Conservation (phyloP, 495 filamentous ascomycete genomes). For the Xylona heveae region DNA sequence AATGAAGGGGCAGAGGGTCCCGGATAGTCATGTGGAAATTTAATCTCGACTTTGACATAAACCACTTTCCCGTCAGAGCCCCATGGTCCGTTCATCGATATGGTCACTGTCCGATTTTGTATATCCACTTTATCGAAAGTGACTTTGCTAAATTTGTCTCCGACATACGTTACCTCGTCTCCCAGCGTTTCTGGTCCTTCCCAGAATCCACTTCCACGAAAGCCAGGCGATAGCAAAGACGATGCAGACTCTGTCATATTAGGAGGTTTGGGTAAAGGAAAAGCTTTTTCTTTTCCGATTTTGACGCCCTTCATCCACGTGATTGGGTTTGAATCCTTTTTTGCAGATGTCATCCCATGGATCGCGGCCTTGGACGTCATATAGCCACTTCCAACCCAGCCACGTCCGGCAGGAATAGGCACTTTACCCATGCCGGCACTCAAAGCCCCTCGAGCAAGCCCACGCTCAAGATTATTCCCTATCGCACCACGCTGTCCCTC, state of each 20-base stretch:
- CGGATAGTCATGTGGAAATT: constrained; percentile 64
- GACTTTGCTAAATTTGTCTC: constrained; percentile 64
- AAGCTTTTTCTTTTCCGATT: constrained; percentile 37
- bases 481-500: constrained; percentile 22
- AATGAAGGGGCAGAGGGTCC: constrained; percentile 41
- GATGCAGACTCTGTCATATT: constrained; percentile 9
- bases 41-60: constrained; percentile 59
- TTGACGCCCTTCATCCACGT: constrained; percentile 90
- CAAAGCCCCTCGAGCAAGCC: constrained; percentile 11
- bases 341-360: constrained; percentile 33
- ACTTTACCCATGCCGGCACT: constrained; percentile 28
- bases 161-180: constrained; percentile 73
- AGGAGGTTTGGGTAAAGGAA: constrained; percentile 8
- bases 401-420: constrained; percentile 21
- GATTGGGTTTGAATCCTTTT: constrained; percentile 52
- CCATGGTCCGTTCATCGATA: constrained; percentile 80
- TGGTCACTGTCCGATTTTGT: constrained; percentile 42
- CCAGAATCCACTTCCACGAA: constrained; percentile 28
- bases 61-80: constrained; percentile 44
- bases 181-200: constrained; percentile 60
- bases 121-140: constrained; percentile 74
- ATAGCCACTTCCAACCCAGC: constrained; percentile 21
- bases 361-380: constrained; percentile 35
- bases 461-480: constrained; percentile 11
- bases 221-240: constrained; percentile 4